A percentile compares a stretch with the other conserved stretches of the same genome.
Conservation (phyloP, 2,329 filamentous ascomycete species). For the Cercospora sp. region DNA sequence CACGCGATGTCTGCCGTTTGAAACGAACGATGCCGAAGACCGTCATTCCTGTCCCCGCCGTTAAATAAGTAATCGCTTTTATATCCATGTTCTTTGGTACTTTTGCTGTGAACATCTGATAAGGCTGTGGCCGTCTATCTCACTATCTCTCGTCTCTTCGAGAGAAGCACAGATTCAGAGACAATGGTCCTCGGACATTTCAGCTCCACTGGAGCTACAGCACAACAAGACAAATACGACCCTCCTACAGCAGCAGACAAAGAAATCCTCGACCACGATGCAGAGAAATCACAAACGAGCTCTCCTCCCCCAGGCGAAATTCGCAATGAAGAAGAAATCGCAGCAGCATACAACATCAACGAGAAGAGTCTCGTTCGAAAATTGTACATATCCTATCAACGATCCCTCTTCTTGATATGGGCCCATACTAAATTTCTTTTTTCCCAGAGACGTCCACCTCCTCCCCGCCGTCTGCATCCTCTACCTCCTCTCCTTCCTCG, state of each 20-base stretch:
- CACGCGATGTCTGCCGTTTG: constrained; percentile 3
- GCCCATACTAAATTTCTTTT: neutral
- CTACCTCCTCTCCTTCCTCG: constrained; percentile 45
- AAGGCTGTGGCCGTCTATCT: neutral
- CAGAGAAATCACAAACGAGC: neutral
- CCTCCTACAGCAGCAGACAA: neutral
- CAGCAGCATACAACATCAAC: constrained; percentile 45
- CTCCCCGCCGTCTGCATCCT: constrained; percentile 47
- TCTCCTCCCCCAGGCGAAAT: constrained; percentile 8
- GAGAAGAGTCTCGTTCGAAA: constrained; percentile 62
- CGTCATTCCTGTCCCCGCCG: neutral
- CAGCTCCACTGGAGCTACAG: neutral
- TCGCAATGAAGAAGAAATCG: constrained; percentile 23
- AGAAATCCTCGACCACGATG: neutral
- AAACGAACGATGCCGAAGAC: constrained; percentile 5
- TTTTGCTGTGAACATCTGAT: neutral
- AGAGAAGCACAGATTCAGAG: too few relatives aligned
- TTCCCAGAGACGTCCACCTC: constrained; percentile 39
- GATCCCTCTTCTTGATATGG: too few relatives aligned
- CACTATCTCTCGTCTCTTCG: neutral
- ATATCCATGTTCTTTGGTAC: neutral
- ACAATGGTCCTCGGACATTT: neutral
- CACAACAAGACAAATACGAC: neutral
- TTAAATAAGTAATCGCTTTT: neutral
- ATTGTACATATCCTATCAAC: constrained; percentile 35